phyloP scores from a whole-genome alignment of 2,329 filamentous ascomycete genomes.

The Paracoccidioides brasiliensis region DNA sequence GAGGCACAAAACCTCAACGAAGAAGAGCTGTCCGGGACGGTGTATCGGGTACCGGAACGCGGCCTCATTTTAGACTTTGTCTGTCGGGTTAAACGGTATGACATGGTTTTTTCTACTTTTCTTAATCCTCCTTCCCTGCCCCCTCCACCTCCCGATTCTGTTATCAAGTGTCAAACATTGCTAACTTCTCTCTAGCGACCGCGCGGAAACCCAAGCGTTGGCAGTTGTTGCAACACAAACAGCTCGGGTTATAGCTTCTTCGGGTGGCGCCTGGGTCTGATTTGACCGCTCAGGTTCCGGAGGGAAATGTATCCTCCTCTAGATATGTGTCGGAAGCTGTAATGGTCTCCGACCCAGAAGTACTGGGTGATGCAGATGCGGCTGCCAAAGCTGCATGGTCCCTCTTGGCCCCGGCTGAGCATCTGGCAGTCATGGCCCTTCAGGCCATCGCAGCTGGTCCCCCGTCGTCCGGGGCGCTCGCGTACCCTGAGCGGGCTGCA shows the following conservation, averaged over 20 bases:
- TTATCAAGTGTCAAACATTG: neutral
- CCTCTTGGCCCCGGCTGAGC: conserved; percentile 19
- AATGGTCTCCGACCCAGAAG: neutral
- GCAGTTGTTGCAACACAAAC: neutral
- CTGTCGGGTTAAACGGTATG: conserved; percentile 40
- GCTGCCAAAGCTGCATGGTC: conserved; percentile 13
- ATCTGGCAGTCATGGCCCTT: conserved; percentile 22
- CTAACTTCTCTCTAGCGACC: conserved; percentile 1
- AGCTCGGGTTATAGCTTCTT: neutral
- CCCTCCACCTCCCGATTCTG: neutral
- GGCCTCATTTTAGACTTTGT: conserved; percentile 64
- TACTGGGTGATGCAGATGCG: conserved; percentile 5
- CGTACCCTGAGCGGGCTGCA: conserved; percentile 13
- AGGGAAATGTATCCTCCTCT: neutral
- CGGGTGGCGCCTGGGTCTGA: neutral
- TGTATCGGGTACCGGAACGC: conserved; percentile 50
- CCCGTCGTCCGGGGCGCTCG: conserved; percentile 7
- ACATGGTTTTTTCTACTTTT: neutral
- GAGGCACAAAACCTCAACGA: conserved; percentile 45
- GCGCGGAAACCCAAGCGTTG: conserved; percentile 5
- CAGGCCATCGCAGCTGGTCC: conserved; percentile 16
- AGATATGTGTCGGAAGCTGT: neutral
- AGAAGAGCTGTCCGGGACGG: conserved; percentile 47
- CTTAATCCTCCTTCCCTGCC: neutral
- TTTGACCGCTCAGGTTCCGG: neutral